Conservation (phyloP, 805 yeast genomes). For the Schwanniomyces pseudopolymorphus region DNA sequence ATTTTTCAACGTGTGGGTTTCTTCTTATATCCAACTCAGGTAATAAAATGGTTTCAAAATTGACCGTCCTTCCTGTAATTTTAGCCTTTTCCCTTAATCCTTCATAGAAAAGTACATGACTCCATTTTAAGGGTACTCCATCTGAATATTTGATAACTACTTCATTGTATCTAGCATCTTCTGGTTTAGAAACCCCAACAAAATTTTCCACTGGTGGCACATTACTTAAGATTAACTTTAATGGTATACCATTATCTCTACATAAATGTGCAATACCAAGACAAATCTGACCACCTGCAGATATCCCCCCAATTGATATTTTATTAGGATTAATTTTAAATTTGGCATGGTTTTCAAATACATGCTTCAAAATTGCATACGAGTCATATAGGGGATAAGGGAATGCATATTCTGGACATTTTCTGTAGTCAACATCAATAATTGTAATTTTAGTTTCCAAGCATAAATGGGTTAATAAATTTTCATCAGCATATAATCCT, state of each 20-base stretch:
- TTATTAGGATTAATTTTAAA: constrained; percentile 16
- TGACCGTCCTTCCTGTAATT: too few relatives aligned
- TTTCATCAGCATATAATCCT: constrained; percentile 26
- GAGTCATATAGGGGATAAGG: constrained; percentile 28
- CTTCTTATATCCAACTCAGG: too few relatives aligned
- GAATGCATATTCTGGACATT: constrained; percentile 25
- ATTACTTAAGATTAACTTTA: too few relatives aligned
- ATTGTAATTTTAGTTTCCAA: constrained; percentile 20
- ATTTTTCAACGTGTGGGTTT: too few relatives aligned
- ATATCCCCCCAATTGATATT: constrained; percentile 23
- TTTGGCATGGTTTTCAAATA: constrained; percentile 17
- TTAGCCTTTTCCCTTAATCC: too few relatives aligned
- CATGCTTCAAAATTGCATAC: constrained; percentile 23
- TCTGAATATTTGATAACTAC: too few relatives aligned
- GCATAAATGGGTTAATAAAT: constrained; percentile 24
- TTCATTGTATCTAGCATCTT: too few relatives aligned
- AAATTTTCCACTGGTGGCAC: too few relatives aligned
- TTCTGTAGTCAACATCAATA: constrained; percentile 29
- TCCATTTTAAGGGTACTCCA: too few relatives aligned
- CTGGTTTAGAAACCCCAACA: too few relatives aligned
- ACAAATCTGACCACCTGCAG: constrained; percentile 25
- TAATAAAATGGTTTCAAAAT: too few relatives aligned
- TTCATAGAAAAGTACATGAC: too few relatives aligned
- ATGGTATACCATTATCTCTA: constrained; percentile 21
- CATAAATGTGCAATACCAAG: constrained; percentile 26